These are phyloP conservation scores for Gliomastix tumulicola DNA, from an alignment of 2,329 filamentous ascomycete species.

Conservation along the genomic window DNA sequence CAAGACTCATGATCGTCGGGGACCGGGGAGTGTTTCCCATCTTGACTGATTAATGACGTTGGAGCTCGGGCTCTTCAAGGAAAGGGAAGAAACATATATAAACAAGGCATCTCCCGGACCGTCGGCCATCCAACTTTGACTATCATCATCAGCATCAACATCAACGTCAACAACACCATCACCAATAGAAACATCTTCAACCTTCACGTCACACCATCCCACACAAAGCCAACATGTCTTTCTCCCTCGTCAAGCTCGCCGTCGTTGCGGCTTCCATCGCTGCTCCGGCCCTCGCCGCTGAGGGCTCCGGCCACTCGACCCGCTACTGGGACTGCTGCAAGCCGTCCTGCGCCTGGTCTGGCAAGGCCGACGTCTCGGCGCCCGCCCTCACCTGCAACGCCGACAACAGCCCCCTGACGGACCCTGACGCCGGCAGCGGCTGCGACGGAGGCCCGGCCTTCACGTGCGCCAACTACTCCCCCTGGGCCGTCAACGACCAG, in stretches of 20 bases:
- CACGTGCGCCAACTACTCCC: slow-evolving; percentile 55
- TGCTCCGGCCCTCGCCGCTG: slow-evolving; percentile 3
- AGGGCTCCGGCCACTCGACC: slow-evolving; percentile 2
- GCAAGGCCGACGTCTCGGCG: slow-evolving; percentile 42
- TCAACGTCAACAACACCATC: too few species aligned
- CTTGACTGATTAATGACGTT: too few species aligned
- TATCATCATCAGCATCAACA: too few species aligned
- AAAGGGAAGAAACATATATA: too few species aligned
- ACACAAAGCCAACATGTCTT: too few species aligned
- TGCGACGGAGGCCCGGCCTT: slow-evolving; percentile 53
- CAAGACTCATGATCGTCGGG: too few species aligned
- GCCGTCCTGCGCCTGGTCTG: slow-evolving; percentile 55
- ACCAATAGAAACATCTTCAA: too few species aligned
- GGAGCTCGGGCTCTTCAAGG: too few species aligned
- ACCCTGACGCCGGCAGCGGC: slow-evolving; percentile 39
- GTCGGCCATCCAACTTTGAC: too few species aligned
- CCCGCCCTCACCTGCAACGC: slow-evolving; percentile 48
- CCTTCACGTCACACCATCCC: too few species aligned
- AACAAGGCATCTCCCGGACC: too few species aligned
- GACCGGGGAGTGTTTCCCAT: too few species aligned
- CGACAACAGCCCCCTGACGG: slow-evolving; percentile 44
- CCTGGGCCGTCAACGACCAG: slow-evolving; percentile 52
- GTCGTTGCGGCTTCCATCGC: slow-evolving; percentile 2
- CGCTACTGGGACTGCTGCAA: slow-evolving; percentile 64
- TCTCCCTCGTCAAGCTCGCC: slow-evolving; percentile 4